Base-by-base conservation (phyloP, 2,329 filamentous ascomycete genomes). In the Leptoxyphium fumago region DNA sequence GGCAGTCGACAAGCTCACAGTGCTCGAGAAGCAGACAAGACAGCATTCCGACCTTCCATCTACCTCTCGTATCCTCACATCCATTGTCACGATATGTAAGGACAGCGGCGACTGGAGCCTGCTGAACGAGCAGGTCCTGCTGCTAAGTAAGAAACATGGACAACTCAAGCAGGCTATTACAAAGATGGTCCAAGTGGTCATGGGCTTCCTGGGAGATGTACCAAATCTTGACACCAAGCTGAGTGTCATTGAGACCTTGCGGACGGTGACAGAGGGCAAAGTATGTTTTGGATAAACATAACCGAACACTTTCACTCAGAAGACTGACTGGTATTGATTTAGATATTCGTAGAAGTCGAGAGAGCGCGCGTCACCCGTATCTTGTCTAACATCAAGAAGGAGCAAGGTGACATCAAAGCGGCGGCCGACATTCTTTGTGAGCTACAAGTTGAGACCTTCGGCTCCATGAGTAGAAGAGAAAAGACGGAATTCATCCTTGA, bases 261-360 rank as follows among this genome's bases (percentile, higher is more conserved):
- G 91, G 55, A 96, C 89, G 38, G 89, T 98, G 41, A 98, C 91
- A 8, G 91, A 98, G 67, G 91, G 91, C 68, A 98, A 98, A 74
- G 78, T 81, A 57, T 34, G 69, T 48, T 40, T 26, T 26, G 21
- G 21, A 26, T 26, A 7, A 4, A 7, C 7, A 26, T 7, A 26
- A 7, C 21, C 4, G 30, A 13, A 26, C 11, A 18, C 10, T 29
- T 29, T 26, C 28, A 38, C n/a, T 42, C 14, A n/a, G 10, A 26
- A 26, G n/a, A 26, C 21, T 26, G 21, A 26, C 21, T 26, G 21
- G 21, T 26, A 28, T 32, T 40, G 18, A 5, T 17, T 47, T 40
- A 81, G 82, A 98, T 98, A 63, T 98, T 98, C 59, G 89, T 98
- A 56, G 91, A 98, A 71, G 91, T 98, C 43, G 91, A 98, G 73